Evolutionary conservation across 495 filamentous ascomycete genomes (phyloP).

Genomic region (Annulohypoxylon moriforme): DNA sequence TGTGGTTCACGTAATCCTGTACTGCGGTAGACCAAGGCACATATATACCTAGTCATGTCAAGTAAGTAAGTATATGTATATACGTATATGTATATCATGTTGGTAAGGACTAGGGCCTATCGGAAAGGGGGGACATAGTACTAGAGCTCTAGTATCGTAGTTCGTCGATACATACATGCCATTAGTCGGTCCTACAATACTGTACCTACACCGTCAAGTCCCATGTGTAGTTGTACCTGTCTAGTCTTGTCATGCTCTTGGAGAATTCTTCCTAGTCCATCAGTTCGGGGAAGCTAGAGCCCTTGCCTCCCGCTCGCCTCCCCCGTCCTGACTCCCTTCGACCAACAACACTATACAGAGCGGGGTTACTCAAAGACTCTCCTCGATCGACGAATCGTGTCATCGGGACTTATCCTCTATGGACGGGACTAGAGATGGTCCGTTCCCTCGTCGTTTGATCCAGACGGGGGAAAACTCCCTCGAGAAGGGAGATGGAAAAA

Average conservation of each 20-base stretch:
- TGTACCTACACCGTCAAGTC: slow-evolving; percentile 18
- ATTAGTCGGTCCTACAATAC: slow-evolving; percentile 27
- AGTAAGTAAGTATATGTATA: slow-evolving; percentile 9
- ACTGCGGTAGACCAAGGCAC: slow-evolving; percentile 4
- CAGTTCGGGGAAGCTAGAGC: slow-evolving; percentile 24
- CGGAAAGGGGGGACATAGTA: slow-evolving; percentile 26
- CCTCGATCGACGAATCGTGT: slow-evolving; percentile 59
- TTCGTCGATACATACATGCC: slow-evolving; percentile 15
- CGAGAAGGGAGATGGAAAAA: slow-evolving; percentile 25
- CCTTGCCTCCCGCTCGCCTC: slow-evolving; percentile 46
- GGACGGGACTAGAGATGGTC: slow-evolving; percentile 40
- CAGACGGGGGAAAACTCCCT: slow-evolving; percentile 27
- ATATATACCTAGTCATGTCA: slow-evolving; percentile 1
- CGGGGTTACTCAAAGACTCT: slow-evolving; percentile 53
- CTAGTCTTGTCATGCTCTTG: slow-evolving; percentile 5
- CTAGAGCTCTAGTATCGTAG: slow-evolving; percentile 29
- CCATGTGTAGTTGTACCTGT: slow-evolving; percentile 17
- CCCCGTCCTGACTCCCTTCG: slow-evolving; percentile 52
- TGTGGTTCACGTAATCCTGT: slow-evolving; percentile 14
- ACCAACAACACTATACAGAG: slow-evolving; percentile 49
- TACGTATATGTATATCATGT: slow-evolving; percentile 12
- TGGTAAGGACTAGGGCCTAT: slow-evolving; percentile 32
- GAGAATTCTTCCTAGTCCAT: slow-evolving; percentile 5
- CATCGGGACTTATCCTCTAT: slow-evolving; percentile 61
- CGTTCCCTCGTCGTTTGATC: slow-evolving; percentile 52